These are phyloP conservation scores for Trichosporon coremiiforme DNA, from an alignment of 1,284 basidiomycete genomes.

Conservation along the genomic window DNA sequence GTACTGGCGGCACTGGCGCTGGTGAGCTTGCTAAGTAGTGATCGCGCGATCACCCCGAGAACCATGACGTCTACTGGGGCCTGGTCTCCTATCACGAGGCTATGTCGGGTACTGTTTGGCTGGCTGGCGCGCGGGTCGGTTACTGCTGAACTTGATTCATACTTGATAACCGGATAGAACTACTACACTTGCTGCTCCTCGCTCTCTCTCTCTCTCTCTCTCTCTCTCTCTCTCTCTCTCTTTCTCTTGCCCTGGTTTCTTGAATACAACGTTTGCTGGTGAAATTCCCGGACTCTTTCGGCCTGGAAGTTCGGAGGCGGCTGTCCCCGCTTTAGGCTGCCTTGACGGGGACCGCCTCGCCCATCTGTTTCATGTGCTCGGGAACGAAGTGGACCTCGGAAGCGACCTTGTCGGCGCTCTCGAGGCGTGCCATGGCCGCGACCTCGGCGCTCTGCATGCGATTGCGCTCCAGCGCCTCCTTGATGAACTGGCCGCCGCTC, in stretches of 20 bases:
- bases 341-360: background rate
- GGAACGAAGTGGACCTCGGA: conserved; percentile 41
- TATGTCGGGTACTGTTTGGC: background rate
- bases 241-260: too few species aligned
- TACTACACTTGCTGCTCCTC: background rate
- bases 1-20: too few species aligned
- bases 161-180: background rate
- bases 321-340: background rate
- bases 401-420: conserved; percentile 31
- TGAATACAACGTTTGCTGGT: background rate
- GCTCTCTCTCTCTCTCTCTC: background rate
- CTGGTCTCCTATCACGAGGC: background rate
- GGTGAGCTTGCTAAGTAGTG: background rate
- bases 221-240: too few species aligned
- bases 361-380: conserved; percentile 28
- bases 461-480: conserved; percentile 39
- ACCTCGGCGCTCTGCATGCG: conserved; percentile 43
- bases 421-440: conserved; percentile 31
- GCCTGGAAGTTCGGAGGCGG: background rate
- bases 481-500: conserved; percentile 43
- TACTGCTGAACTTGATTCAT: background rate
- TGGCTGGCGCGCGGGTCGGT: background rate
- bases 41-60: background rate
- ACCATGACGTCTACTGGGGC: background rate
- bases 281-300: background rate